These are phyloP conservation scores for Annona squamosa DNA, from an alignment of 164 flowering plant genomes.

Conservation along the genomic window DNA sequence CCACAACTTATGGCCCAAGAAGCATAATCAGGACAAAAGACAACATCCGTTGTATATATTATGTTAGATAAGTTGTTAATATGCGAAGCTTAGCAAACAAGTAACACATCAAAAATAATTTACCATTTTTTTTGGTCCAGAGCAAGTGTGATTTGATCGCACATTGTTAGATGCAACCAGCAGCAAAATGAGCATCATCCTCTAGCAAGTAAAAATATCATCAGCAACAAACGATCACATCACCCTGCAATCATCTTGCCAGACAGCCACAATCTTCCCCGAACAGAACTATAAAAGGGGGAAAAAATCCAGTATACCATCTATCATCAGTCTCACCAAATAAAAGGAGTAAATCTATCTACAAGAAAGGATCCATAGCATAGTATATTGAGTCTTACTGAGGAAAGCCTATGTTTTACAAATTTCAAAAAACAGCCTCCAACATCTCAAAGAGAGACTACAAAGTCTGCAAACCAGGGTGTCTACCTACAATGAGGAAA, in stretches of 20 bases:
- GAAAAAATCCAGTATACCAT: conserved; percentile 25
- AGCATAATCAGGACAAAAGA: conserved; percentile 21
- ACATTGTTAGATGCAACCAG: conserved; percentile 20
- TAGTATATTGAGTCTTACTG: not conserved
- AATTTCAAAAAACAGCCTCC: not conserved
- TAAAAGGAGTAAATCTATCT: not conserved
- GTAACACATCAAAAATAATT: conserved; percentile 11
- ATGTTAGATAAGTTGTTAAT: conserved; percentile 5
- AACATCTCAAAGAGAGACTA: not conserved
- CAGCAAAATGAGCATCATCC: conserved; percentile 28
- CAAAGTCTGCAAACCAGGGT: not conserved
- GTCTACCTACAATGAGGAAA: conserved; percentile 1
- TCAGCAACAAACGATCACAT: conserved; percentile 31
- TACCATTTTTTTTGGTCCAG: not conserved
- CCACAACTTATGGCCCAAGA: conserved; percentile 8
- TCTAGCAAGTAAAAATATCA: conserved; percentile 31
- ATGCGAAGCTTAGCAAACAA: conserved; percentile 26
- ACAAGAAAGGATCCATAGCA: not conserved
- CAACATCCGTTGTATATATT: conserved; percentile 21
- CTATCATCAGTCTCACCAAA: conserved; percentile 14
- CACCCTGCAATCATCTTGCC: conserved; percentile 22
- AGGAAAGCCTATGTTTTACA: not conserved
- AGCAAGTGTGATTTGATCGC: not conserved
- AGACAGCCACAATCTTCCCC: conserved; percentile 30
- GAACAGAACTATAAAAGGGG: conserved; percentile 42